Conservation (phyloP, 768 basidiomycete genomes). For the Mrakia blollopis region DNA sequence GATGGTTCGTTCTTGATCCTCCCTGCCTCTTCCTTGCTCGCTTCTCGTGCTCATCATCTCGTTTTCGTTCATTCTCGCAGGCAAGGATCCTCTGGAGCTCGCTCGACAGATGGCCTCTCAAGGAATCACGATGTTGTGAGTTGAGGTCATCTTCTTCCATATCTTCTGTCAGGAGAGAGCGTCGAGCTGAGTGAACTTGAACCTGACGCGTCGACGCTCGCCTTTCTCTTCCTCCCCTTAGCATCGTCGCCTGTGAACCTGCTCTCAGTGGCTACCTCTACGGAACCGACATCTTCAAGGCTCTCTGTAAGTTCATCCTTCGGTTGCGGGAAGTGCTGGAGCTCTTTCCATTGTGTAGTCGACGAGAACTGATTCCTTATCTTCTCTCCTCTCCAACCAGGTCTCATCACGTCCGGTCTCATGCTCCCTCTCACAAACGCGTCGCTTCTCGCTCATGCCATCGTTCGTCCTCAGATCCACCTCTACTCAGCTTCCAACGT, state of each 20-base stretch:
- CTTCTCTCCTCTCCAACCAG: not conserved
- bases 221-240: not conserved
- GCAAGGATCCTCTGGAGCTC: constrained; percentile 26
- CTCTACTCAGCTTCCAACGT: too few relatives aligned
- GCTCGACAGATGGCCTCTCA: constrained; percentile 29
- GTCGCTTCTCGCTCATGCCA: constrained; percentile 29
- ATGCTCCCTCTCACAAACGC: constrained; percentile 33
- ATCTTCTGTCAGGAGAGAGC: not conserved
- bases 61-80: not conserved
- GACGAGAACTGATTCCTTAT: not conserved
- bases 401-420: constrained; percentile 26
- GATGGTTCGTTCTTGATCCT: constrained; percentile 15
- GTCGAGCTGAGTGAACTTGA: not conserved
- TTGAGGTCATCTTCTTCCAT: too few relatives aligned
- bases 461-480: constrained; percentile 8
- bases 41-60: not conserved
- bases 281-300: constrained; percentile 29
- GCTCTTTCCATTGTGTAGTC: not conserved
- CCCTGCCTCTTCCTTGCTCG: too few relatives aligned
- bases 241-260: constrained; percentile 32
- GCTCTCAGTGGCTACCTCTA: constrained; percentile 29
- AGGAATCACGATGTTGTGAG: constrained; percentile 32
- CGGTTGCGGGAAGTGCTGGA: not conserved
- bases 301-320: constrained; percentile 18
- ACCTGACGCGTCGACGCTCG: not conserved